phyloP scores from a whole-genome alignment of 768 basidiomycete species.

The Agaricus bisporus region DNA sequence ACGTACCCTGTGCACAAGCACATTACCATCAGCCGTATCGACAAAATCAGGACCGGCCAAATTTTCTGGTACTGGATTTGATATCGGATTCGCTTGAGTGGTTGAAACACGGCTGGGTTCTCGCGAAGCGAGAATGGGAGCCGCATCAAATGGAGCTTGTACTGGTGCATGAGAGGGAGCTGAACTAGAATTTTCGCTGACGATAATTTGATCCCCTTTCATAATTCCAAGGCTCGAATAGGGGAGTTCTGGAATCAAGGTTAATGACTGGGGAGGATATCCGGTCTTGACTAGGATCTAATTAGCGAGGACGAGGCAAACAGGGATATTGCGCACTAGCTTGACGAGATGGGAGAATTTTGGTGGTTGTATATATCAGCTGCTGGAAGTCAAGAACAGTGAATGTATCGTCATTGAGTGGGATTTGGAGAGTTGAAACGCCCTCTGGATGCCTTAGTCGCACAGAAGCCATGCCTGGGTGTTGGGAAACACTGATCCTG shows the following conservation, averaged over 20 bases:
- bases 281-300: conserved; percentile 61
- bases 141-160: conserved; percentile 8
- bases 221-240: conserved; percentile 72
- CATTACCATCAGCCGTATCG: conserved; percentile 47
- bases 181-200: conserved; percentile 24
- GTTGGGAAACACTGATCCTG: background rate
- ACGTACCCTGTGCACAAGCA: conserved; percentile 67
- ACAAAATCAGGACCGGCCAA: conserved; percentile 49
- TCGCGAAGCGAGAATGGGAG: conserved; percentile 8
- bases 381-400: conserved; percentile 75
- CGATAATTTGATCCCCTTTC: conserved; percentile 82
- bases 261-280: conserved; percentile 76
- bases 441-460: conserved; percentile 85
- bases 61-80: conserved; percentile 10
- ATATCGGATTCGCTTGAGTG: conserved; percentile 8
- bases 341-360: conserved; percentile 74
- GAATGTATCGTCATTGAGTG: conserved; percentile 41
- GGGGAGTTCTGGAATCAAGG: conserved; percentile 67
- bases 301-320: background rate
- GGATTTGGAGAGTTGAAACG: conserved; percentile 68
- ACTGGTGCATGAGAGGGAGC: background rate
- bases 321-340: conserved; percentile 47
- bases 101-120: conserved; percentile 4
- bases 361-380: conserved; percentile 56
- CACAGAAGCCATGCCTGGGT: conserved; percentile 54